Percentiles rank a stretch among this genome's conserved stretches.
These are phyloP conservation scores for Bonnemaisonia californica DNA, from an alignment of 31 red algal genomes.

Conservation along the genomic window DNA sequence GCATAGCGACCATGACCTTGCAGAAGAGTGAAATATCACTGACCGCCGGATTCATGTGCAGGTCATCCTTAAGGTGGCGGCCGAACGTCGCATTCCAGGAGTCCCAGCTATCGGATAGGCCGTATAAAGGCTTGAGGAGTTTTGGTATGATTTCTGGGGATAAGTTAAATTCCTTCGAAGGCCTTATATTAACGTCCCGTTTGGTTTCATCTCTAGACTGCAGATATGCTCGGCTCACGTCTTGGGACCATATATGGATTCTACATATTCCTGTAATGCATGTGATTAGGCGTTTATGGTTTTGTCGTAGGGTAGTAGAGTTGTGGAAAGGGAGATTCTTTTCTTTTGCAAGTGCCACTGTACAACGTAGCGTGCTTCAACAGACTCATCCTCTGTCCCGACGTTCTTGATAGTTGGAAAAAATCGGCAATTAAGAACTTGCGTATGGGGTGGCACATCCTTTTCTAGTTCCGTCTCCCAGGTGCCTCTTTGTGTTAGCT, in stretches of 20 bases:
- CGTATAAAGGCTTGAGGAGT: background rate
- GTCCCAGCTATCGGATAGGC: background rate
- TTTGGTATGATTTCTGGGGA: background rate
- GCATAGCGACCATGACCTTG: background rate
- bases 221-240: background rate
- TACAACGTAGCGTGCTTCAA: background rate
- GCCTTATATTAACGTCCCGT: background rate
- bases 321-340: background rate
- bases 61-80: slow-evolving; percentile 1
- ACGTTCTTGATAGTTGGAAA: background rate
- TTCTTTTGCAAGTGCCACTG: background rate
- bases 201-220: background rate
- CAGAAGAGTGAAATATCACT: background rate
- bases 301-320: background rate
- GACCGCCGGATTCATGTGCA: background rate
- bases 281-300: background rate
- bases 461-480: background rate
- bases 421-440: background rate
- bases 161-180: background rate
- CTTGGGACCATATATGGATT: background rate
- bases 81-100: slow-evolving; percentile 25
- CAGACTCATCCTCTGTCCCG: background rate
- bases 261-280: background rate
- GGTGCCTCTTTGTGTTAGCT: background rate
- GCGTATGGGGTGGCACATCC: background rate